Evolutionary conservation across 2,329 filamentous ascomycete species (phyloP), one percentile per base, ranked within the genome.

Genomic region (Colletotrichum sp.): DNA sequence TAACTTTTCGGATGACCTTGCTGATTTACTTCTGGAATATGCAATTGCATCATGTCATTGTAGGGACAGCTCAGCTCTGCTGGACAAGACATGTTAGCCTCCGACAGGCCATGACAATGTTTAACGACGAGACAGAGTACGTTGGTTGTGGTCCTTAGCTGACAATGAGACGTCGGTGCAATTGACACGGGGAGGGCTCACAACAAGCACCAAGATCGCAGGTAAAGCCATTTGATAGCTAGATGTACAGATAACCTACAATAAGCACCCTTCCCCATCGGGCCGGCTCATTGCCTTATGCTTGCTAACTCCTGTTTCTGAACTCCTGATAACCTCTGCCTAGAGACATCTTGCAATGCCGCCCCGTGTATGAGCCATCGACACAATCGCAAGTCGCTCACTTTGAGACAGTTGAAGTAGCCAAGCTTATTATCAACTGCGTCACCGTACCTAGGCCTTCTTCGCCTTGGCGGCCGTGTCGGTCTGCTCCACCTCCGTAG

Each of bases 181-280:
- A 18, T 24, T 18, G 15, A 44, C 34, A 24, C n/a, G 9, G 18
- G n/a, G n/a, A 52, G n/a, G n/a, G 16, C 18, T 64, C n/a, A 26
- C n/a, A 22, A 26, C n/a, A 22, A 52, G 9, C 6, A 39, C 34
- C 22, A 22, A 28, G 55, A 59, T 32, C 71, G 70, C 44, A 34
- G 44, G 26, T 65, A 66, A 72, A 69, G 64, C 65, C 74, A 73
- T 73, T 65, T 68, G 34, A 69, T 69, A 76, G 59, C 70, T 76
- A 73, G 71, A 68, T 76, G 64, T 76, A 76, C 70, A 76, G 52
- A 55, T 76, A 76, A 71, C 70, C 64, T 69, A 65, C 74, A 59
- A 69, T 30, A 60, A 71, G 73, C 62, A 67, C 63, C 70, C 63
- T 26, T 62, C 28, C 57, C 39, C 63, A 63, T n/a, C 18, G 39